phyloP scores from a whole-genome alignment of 495 filamentous ascomycete genomes.

The Penicillium lagena region DNA sequence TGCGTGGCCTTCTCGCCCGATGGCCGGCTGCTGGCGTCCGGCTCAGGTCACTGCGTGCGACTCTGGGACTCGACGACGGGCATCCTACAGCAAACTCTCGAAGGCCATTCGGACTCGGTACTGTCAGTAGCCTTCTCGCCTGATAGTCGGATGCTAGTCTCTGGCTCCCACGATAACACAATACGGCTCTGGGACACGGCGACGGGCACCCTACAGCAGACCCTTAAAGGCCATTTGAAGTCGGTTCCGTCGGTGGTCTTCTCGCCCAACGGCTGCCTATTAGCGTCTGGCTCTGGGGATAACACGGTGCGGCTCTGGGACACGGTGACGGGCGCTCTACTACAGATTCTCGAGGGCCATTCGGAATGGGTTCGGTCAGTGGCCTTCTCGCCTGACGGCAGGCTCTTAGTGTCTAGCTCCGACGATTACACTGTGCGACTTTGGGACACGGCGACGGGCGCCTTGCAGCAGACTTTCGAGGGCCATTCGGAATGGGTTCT shows the following conservation, averaged over 20 bases:
- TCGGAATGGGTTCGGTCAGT: constrained; percentile 1
- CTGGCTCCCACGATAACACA: constrained; percentile 9
- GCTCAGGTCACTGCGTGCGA: constrained; percentile 17
- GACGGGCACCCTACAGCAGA: constrained; percentile 11
- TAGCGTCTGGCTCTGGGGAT: constrained; percentile 22
- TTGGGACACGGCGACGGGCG: constrained; percentile 15
- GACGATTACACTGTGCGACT: constrained; percentile 18
- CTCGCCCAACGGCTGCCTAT: constrained; percentile 16
- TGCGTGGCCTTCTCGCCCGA: too few species aligned
- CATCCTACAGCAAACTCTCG: constrained; percentile 9
- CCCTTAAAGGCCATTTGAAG: constrained; percentile 9
- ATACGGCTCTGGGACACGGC: constrained; percentile 16
- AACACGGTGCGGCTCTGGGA: too few species aligned
- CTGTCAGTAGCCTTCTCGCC: constrained; percentile 11
- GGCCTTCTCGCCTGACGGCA: too few species aligned
- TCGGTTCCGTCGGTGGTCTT: constrained; percentile 16
- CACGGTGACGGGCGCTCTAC: too few species aligned
- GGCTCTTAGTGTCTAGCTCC: too few species aligned
- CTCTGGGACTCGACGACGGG: constrained; percentile 25
- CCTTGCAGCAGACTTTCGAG: constrained; percentile 12
- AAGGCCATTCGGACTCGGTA: constrained; percentile 10
- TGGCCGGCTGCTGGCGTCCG: too few species aligned
- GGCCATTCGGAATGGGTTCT: constrained; percentile 11
- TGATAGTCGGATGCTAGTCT: constrained; percentile 10
- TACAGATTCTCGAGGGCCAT: too few species aligned